Evolutionary conservation across 129 eudicot genomes (phyloP).

Genomic region (Daucus carota): DNA sequence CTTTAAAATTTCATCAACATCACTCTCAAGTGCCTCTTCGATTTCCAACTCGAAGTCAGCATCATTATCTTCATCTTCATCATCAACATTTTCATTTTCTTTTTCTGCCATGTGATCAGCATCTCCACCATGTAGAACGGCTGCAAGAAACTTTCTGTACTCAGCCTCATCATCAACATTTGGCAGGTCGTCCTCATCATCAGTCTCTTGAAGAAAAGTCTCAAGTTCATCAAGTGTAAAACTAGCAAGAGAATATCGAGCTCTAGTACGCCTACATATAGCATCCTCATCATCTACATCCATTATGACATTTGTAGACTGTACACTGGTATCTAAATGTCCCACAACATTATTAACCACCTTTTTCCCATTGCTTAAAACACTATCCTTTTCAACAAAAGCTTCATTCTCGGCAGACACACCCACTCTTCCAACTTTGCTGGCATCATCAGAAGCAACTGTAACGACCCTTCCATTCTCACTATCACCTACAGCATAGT

Average conservation of each 20-base stretch:
- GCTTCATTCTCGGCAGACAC: constrained; percentile 14
- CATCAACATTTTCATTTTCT: constrained; percentile 52
- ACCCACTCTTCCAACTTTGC: not conserved
- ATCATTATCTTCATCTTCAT: constrained; percentile 90
- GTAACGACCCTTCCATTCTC: constrained; percentile 29
- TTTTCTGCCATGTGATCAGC: constrained; percentile 28
- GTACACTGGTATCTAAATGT: constrained; percentile 13
- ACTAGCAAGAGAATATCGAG: constrained; percentile 90
- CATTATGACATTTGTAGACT: constrained; percentile 22
- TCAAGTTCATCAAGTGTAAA: constrained; percentile 96
- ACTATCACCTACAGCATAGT: constrained; percentile 22
- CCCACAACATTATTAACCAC: constrained; percentile 25
- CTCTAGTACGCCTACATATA: constrained; percentile 87
- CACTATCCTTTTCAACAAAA: constrained; percentile 27
- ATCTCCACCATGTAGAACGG: constrained; percentile 67
- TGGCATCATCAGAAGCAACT: not conserved
- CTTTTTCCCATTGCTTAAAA: constrained; percentile 20
- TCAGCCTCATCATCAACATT: constrained; percentile 88
- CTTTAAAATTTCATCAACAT: constrained; percentile 46
- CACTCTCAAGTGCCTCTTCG: constrained; percentile 96
- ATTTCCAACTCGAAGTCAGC: constrained; percentile 97
- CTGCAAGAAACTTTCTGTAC: constrained; percentile 87
- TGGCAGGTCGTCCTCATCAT: constrained; percentile 87
- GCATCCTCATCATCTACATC: constrained; percentile 74
- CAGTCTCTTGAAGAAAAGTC: constrained; percentile 96